A percentile compares a stretch with the other conserved stretches of the same genome.
Conservation (phyloP, 2,329 filamentous ascomycete genomes). For the Colletotrichum lini region DNA sequence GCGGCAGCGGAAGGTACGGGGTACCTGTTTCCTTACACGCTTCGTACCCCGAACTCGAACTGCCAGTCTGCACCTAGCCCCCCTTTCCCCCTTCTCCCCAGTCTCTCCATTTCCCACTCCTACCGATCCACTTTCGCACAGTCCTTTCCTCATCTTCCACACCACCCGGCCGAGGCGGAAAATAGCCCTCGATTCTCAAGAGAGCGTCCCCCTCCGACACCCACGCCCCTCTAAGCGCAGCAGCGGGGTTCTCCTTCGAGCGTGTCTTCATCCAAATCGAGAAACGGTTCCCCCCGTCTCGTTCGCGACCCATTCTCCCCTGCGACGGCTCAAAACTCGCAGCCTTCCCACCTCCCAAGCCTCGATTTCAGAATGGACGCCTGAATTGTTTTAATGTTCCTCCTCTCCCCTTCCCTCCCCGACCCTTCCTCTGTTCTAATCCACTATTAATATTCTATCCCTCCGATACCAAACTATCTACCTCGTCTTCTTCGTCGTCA, state of each 20-base stretch:
- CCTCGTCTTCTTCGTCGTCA: slow-evolving; percentile 24
- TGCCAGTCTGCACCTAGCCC: not conserved
- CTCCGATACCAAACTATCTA: slow-evolving; percentile 20
- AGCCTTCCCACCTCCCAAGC: slow-evolving; percentile 36
- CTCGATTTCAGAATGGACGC: slow-evolving; percentile 15
- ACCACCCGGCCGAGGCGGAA: slow-evolving; percentile 32
- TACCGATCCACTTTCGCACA: slow-evolving; percentile 24
- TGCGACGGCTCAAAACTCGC: slow-evolving; percentile 38
- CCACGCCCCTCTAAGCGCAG: slow-evolving; percentile 37
- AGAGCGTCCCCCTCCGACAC: slow-evolving; percentile 15
- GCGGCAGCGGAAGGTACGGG: not conserved
- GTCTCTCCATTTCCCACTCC: slow-evolving; percentile 2
- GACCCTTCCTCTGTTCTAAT: slow-evolving; percentile 33
- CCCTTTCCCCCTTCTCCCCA: slow-evolving; percentile 4
- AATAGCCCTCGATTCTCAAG: slow-evolving; percentile 17
- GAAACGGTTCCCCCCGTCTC: slow-evolving; percentile 29
- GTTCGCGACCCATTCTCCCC: slow-evolving; percentile 29
- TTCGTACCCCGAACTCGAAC: slow-evolving; percentile 14
- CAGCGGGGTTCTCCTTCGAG: slow-evolving; percentile 28
- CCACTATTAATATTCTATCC: slow-evolving; percentile 31
- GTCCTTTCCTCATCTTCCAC: slow-evolving; percentile 13
- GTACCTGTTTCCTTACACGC: slow-evolving; percentile 3
- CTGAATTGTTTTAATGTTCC: slow-evolving; percentile 32
- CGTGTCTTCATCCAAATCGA: slow-evolving; percentile 42
- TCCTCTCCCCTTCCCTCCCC: slow-evolving; percentile 3